phyloP scores from a whole-genome alignment of 495 filamentous ascomycete species.

The Xylaria telfairii region DNA sequence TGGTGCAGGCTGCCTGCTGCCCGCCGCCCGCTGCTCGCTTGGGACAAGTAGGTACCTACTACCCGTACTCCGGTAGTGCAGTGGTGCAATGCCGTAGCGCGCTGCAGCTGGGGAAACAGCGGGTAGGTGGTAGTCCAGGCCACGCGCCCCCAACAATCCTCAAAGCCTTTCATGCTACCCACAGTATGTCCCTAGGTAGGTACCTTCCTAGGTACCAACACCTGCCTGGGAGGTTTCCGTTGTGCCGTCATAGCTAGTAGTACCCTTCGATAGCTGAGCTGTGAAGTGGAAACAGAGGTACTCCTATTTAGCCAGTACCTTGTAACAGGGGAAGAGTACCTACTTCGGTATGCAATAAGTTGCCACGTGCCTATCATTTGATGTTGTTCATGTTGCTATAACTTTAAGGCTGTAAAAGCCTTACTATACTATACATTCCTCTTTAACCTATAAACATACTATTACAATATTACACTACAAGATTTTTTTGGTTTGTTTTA shows the following conservation, averaged over 20 bases:
- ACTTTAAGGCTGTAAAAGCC: neutral
- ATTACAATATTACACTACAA: neutral
- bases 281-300: neutral
- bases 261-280: neutral
- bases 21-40: constrained; percentile 5
- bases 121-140: neutral
- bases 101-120: constrained; percentile 10
- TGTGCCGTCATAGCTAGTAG: neutral
- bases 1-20: constrained; percentile 11
- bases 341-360: neutral
- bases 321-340: neutral
- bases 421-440: constrained; percentile 4
- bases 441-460: too few species aligned
- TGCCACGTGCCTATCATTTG: neutral
- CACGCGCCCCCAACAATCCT: neutral
- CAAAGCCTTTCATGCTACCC: neutral
- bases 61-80: constrained; percentile 7
- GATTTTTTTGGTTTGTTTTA: neutral
- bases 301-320: neutral
- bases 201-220: neutral
- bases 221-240: neutral
- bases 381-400: too few species aligned
- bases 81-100: neutral
- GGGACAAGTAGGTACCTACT: neutral
- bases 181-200: too few species aligned